Base-by-base conservation (phyloP, 768 basidiomycete genomes). In the Coprinopsis marcescibilis region DNA sequence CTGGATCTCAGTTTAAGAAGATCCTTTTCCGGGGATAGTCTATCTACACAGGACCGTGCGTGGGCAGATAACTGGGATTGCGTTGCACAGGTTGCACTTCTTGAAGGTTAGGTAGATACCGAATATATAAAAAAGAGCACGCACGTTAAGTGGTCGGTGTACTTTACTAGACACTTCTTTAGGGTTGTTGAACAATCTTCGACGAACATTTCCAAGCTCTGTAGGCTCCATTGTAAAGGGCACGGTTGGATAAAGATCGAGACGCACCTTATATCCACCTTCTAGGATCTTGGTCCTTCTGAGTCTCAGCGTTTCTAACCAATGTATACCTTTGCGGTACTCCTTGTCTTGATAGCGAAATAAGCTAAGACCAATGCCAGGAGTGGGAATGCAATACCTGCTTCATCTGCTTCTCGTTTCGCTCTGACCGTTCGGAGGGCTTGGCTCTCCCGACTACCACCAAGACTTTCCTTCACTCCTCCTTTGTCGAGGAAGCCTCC, bases 351-450 rank as follows among this genome's bases (percentile, higher is more conserved):
- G 50, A 19, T 36, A 35, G 38, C 25, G 19, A 26, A 27, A 35
- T 54, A 26, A 43, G 45, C 15, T 17, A 23, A n/a, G 30, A 35
- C 29, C 25, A n/a, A 13, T 12, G 19, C 15, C 25, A 6, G 44
- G 44, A 20, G 6, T 14, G 60, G 39, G 14, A 24, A 20, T 3
- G 19, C 46, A 73, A 52, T 48, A 86, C 90, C 88, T 49, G 92
- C 91, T 62, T 95, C 92, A 27, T 95, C 92, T 3, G 86, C 83
- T 54, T 96, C 92, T 40, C 93, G 73, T 65, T 92, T 94, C 19
- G 86, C 81, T 32, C 85, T 81, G 14, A 90, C 87, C 20, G 81
- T 76, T 43, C 83, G 78, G 50, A 93, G 67, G 1, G 90, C 83
- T 44, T 71, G 72, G 49, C 73, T 85, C 57, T 83, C 78, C 26